Percentiles rank a stretch among this genome's conserved stretches.
phyloP scores from a whole-genome alignment of 441 rosid species.

The Gossypium lobatum region DNA sequence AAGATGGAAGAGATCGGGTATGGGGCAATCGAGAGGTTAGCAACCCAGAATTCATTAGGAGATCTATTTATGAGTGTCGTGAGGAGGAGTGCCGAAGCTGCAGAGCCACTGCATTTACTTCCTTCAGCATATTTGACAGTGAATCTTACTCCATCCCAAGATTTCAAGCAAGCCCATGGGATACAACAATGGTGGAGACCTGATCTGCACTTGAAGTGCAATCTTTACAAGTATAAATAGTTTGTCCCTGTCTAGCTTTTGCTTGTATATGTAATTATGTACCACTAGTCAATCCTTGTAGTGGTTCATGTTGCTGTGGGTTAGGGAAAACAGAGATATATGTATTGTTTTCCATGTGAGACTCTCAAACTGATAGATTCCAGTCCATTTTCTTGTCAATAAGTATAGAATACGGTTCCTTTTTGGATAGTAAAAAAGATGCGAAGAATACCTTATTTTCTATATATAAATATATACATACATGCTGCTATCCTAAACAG shows the following conservation, averaged over 20 bases:
- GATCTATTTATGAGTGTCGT: slow-evolving; percentile 55
- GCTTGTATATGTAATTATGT: neutral
- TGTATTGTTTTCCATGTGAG: neutral
- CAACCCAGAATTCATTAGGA: slow-evolving; percentile 65
- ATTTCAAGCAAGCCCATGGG: slow-evolving; percentile 82
- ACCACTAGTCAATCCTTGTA: neutral
- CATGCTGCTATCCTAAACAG: neutral
- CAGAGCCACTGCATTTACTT: slow-evolving; percentile 43
- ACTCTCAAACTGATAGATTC: neutral
- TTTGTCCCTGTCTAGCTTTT: neutral
- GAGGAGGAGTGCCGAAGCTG: slow-evolving; percentile 52
- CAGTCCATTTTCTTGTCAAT: neutral
- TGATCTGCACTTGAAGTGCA: slow-evolving; percentile 47
- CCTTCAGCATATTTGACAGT: slow-evolving; percentile 50
- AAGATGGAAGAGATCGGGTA: slow-evolving; percentile 84
- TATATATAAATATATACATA: neutral
- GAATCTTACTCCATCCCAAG: slow-evolving; percentile 34
- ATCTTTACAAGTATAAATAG: slow-evolving; percentile 48
- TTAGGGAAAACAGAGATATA: neutral
- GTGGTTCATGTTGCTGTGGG: neutral
- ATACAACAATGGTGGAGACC: slow-evolving; percentile 95
- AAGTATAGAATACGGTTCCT: neutral
- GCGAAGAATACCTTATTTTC: too few relatives aligned
- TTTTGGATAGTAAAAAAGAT: neutral
- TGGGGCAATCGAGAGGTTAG: slow-evolving; percentile 65